Conservation (phyloP, 345 rosid genomes). For the Camelina neglecta region DNA sequence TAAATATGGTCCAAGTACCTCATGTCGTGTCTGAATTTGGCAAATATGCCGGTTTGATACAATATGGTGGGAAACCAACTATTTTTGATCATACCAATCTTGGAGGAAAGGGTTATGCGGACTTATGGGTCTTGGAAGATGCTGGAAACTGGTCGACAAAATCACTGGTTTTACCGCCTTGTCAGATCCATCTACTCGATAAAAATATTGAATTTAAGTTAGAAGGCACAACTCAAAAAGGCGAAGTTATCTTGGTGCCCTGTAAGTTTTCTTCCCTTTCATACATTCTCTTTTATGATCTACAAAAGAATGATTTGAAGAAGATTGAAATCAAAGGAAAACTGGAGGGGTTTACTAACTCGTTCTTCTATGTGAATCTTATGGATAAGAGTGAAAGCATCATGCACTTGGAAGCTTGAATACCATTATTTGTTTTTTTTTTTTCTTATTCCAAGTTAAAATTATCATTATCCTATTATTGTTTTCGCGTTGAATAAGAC, state of each 20-base stretch:
- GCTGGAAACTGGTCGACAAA: too few relatives aligned
- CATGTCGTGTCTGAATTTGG: neutral
- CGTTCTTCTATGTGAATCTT: rapidly evolving
- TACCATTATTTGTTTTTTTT: neutral
- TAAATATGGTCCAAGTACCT: neutral
- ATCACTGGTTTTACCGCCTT: too few relatives aligned
- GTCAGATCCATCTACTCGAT: too few relatives aligned
- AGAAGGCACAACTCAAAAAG: neutral
- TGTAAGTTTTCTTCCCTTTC: neutral
- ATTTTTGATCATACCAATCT: neutral
- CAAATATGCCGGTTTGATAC: neutral
- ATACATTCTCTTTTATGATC: neutral
- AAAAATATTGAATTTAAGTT: neutral
- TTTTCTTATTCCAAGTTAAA: neutral
- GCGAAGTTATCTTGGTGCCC: neutral
- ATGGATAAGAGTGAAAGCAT: slow-evolving; percentile 6
- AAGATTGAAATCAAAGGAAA: neutral
- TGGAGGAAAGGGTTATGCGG: neutral
- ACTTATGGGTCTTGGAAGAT: neutral
- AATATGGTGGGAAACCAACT: slow-evolving; percentile 12
- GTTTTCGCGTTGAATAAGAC: too few relatives aligned
- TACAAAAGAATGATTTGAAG: neutral
- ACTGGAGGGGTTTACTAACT: neutral
- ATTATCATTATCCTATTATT: neutral
- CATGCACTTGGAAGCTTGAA: slow-evolving; percentile 14